These are phyloP conservation scores for Fusarium proliferatum DNA, from an alignment of 2,329 filamentous ascomycete genomes.

Conservation along the genomic window DNA sequence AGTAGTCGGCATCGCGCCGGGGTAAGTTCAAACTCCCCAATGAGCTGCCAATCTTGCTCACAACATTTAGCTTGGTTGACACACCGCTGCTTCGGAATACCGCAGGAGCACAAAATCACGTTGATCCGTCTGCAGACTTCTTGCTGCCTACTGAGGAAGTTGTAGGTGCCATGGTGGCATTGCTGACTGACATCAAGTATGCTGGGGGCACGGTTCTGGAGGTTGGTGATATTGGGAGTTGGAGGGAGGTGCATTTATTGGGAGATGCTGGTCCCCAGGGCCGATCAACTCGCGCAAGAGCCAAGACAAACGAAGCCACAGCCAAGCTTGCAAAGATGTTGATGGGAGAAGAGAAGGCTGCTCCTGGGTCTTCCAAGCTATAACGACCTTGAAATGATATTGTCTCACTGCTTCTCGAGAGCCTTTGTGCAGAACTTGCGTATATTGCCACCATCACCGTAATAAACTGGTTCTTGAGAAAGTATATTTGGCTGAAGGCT, in stretches of 20 bases:
- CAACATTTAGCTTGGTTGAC: not conserved
- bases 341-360: not conserved
- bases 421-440: rapidly evolving
- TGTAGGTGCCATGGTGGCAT: not conserved
- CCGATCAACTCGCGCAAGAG: not conserved
- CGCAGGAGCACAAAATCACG: not conserved
- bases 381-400: not conserved
- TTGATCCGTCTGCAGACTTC: not conserved
- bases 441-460: too few species aligned
- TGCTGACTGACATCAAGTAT: not conserved
- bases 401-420: not conserved
- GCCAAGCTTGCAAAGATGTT: not conserved
- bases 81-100: not conserved
- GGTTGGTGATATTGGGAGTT: not conserved
- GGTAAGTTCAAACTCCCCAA: not conserved
- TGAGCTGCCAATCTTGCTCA: not conserved
- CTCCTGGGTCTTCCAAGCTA: not conserved
- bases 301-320: not conserved
- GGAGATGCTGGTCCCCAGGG: not conserved
- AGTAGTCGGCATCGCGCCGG: not conserved
- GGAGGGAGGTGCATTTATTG: not conserved
- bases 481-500: too few species aligned
- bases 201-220: not conserved
- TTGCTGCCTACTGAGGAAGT: not conserved
- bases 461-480: too few species aligned